Base-by-base conservation (phyloP, 306 rosid species). In the Trifolium repens region DNA sequence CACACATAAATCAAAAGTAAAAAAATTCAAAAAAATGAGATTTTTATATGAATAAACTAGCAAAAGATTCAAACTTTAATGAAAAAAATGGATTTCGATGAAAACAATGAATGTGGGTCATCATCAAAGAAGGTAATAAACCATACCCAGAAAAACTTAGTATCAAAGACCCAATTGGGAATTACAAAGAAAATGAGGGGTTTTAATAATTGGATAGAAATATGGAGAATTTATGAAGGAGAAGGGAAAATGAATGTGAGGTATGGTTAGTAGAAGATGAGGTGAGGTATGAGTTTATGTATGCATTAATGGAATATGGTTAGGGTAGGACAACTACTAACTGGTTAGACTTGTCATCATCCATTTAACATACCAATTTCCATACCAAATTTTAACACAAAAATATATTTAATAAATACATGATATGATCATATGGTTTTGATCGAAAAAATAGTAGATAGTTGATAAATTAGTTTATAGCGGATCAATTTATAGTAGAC, bases 261-360 rank as follows among this genome's bases (percentile, higher is more conserved):
- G 80, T 58, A 66, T 46, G 47, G 79, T 79, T 5, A 54, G 58
- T n/a, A 78, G 69, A 68, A 72, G 88, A 59, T 63, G 72, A 0
- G 50, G 77, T 46, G 17, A 55, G 43, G 30, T 60, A 24, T 52
- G 44, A 57, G 37, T 52, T n/a, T 61, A 79, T 69, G 76, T 60
- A 57, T 50, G 61, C 46, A 81, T 74, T 91, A 79, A 91, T 83
- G 85, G 69, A 14, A 76, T 76, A 62, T 72, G 26, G 97, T 91
- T 88, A 96, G 86, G 88, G 94, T 89, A 71, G 96, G 94, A 82
- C 82, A 87, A 77, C 98, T 86, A 89, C 35, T 32, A 32, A 4
- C 35, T 32, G 35, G 35, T 32, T 32, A 32, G 35, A 85, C 87
- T 46, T 13, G 13, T 9, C 69, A 72, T 81, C 55, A 87, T 81